These are phyloP conservation scores for Delitschia confertaspora DNA, from an alignment of 495 filamentous ascomycete species.

Conservation along the genomic window DNA sequence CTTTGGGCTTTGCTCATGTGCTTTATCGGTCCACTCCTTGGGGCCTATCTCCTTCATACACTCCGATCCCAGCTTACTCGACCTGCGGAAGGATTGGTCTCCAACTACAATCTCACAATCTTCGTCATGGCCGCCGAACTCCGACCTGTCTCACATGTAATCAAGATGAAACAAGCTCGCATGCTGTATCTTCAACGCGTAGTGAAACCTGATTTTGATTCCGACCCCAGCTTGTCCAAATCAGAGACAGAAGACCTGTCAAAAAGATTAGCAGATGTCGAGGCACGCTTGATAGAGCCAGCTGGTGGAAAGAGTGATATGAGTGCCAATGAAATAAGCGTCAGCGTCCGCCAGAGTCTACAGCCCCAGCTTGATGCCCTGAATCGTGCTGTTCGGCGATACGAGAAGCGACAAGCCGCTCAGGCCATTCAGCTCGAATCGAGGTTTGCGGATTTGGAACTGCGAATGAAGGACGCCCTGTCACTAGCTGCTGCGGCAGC, in stretches of 20 bases:
- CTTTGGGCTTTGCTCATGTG: constrained; percentile 63
- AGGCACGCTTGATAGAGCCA: constrained; percentile 47
- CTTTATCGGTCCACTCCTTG: constrained; percentile 68
- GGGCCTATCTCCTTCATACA: constrained; percentile 68
- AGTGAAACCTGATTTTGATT: constrained; percentile 44
- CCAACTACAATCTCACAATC: constrained; percentile 87
- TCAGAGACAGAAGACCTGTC: constrained; percentile 49
- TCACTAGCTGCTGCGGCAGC: constrained; percentile 66
- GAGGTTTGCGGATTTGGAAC: constrained; percentile 60
- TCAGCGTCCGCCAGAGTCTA: constrained; percentile 54
- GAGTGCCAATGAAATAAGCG: constrained; percentile 43
- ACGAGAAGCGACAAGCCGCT: constrained; percentile 78
- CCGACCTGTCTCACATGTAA: constrained; percentile 66
- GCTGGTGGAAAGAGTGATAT: constrained; percentile 28
- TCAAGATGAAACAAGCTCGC: constrained; percentile 67
- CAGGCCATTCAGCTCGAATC: constrained; percentile 65
- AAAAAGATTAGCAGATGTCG: constrained; percentile 60
- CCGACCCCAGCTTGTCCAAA: constrained; percentile 33
- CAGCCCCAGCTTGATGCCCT: constrained; percentile 83
- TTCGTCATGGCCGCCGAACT: constrained; percentile 85
- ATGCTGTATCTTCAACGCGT: constrained; percentile 77
- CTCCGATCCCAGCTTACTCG: constrained; percentile 68
- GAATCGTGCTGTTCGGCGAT: constrained; percentile 82
- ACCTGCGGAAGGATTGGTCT: constrained; percentile 78
- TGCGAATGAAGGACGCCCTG: constrained; percentile 64